Base-by-base conservation (phyloP, 2,329 filamentous ascomycete genomes). In the Magnaporthales sp. region DNA sequence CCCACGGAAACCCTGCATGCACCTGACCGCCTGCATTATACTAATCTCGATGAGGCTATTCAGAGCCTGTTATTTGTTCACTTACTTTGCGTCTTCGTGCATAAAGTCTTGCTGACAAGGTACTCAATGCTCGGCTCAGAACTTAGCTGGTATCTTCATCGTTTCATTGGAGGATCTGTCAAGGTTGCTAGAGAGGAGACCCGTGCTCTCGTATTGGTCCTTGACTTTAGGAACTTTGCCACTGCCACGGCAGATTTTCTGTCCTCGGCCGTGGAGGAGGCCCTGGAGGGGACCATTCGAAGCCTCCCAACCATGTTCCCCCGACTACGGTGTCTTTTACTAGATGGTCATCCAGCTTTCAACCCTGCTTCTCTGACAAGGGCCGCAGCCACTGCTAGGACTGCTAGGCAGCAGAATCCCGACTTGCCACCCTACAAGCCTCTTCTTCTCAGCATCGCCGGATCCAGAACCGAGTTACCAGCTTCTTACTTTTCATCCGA, bases 201-300 rank as follows among this genome's bases (percentile, higher is more conserved):
- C 8, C 63, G 63, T 27, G 19, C 19, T 9, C 75, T 85, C 30
- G 79, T 83, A 65, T 77, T 75, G 15, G 76, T 79, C 0, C 73
- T 86, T 22, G 84, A 87, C 73, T 80, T 82, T 31, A 79, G 83
- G 26, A 67, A 70, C 24, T 80, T 83, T 67, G 78, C 77, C 66
- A 72, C 75, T 61, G 74, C 75, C 30, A 73, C 75, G 7, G 79
- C 79, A 22, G 76, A 79, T 26, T 80, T 83, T 67, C 76, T 78
- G 51, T 77, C 78, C 1, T 77, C 80, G 67, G 73, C 75, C 22
- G 75, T 74, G 67, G 75, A 75, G 29, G 71, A 71, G 29, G 77
- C 73, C 61, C 75, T 81, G 29, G 77, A 77, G 13, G 72, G 76
- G 26, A 80, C 76, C 38, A 76, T 86, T 65, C 77, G 71, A 62